These are phyloP conservation scores for Calonectria naviculata DNA, from an alignment of 2,329 filamentous ascomycete genomes.

Conservation along the genomic window DNA sequence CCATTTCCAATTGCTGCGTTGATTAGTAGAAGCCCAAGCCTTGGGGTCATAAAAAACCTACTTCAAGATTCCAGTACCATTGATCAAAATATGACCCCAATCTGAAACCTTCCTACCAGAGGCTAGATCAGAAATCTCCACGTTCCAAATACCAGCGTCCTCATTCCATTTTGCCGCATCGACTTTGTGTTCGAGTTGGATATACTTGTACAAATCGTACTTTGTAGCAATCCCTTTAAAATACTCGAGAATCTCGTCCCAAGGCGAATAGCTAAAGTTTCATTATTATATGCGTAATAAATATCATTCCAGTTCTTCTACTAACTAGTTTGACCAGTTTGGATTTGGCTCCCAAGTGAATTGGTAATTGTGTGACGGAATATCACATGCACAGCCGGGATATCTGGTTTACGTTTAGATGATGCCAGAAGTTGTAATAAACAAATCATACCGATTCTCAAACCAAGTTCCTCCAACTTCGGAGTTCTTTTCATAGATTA, in stretches of 20 bases:
- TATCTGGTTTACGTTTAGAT: not conserved
- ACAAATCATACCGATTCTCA: not conserved
- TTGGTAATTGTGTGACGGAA: conserved; percentile 24
- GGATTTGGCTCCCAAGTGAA: conserved; percentile 23
- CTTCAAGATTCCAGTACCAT: conserved; percentile 21
- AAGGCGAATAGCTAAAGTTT: not conserved
- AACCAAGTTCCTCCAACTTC: conserved; percentile 22
- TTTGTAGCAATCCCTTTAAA: not conserved
- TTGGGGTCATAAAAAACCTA: not conserved
- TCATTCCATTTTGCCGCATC: conserved; percentile 9
- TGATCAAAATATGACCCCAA: conserved; percentile 8
- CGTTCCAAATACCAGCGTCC: not conserved
- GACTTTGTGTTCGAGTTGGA: conserved; percentile 11
- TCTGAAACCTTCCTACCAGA: not conserved
- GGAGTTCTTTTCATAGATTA: conserved; percentile 21
- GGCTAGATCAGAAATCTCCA: not conserved
- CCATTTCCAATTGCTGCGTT: conserved; percentile 22
- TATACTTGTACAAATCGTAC: not conserved
- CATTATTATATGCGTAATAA: not conserved
- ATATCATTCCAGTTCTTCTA: not conserved
- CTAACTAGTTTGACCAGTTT: conserved; percentile 13
- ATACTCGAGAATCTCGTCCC: conserved; percentile 12
- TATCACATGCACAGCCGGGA: conserved; percentile 22
- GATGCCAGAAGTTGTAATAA: not conserved
- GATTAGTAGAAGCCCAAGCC: not conserved